These are phyloP conservation scores for Pleurotus djamor DNA, from an alignment of 768 basidiomycete genomes.

Conservation along the genomic window DNA sequence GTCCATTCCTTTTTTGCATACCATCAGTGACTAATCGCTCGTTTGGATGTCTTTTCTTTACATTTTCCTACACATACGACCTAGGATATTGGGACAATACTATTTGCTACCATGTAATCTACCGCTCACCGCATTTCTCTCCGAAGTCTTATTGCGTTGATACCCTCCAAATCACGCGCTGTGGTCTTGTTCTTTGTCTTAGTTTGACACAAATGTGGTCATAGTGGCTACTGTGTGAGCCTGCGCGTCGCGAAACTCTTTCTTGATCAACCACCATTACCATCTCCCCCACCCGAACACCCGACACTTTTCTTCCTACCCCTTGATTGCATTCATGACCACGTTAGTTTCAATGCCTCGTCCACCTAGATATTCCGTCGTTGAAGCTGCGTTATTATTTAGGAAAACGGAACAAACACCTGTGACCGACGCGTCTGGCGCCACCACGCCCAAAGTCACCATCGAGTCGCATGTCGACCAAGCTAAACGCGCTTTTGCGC, in stretches of 20 bases:
- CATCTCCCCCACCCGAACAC: background rate
- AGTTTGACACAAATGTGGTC: background rate
- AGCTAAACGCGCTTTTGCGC: conserved; percentile 86
- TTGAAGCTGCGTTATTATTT: background rate
- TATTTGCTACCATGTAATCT: conserved; percentile 7
- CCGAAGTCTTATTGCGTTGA: background rate
- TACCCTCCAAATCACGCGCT: background rate
- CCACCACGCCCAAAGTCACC: conserved; percentile 20
- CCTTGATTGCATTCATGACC: background rate
- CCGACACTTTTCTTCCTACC: background rate
- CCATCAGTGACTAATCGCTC: background rate
- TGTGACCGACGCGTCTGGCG: conserved; percentile 20
- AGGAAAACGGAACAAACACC: conserved; percentile 6
- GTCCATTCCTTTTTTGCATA: background rate
- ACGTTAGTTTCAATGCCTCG: background rate
- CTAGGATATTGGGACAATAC: conserved; percentile 6
- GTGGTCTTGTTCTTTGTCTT: background rate
- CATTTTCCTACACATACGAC: background rate
- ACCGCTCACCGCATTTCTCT: background rate
- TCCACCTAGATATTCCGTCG: background rate
- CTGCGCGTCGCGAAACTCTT: conserved; percentile 2
- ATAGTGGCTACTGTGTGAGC: background rate
- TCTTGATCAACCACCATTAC: conserved; percentile 12
- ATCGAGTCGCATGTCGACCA: conserved; percentile 68
- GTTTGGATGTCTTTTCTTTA: background rate